Base-by-base conservation (phyloP, 139 green algal species). In the Haematococcus lacustris region DNA sequence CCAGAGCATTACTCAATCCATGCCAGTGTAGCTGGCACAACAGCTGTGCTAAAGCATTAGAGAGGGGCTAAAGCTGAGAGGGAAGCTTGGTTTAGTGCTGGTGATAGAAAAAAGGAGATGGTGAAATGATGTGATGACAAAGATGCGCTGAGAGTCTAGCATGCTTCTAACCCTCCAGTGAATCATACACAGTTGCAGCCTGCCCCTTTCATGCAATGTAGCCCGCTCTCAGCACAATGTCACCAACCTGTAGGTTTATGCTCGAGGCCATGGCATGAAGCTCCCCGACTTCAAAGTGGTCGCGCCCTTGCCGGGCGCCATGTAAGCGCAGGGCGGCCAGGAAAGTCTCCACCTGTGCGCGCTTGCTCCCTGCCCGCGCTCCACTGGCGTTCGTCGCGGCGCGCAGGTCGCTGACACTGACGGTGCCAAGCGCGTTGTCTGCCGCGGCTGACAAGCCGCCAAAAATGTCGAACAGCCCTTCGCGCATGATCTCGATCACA, bases 401-500 rank as follows among this genome's bases (percentile, higher is more conserved):
- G n/a, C n/a, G n/a, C n/a, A n/a, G n/a, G n/a, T n/a, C n/a, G n/a
- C n/a, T n/a, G n/a, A n/a, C n/a, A n/a, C n/a, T n/a, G n/a, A n/a
- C n/a, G n/a, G n/a, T n/a, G n/a, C n/a, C n/a, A n/a, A n/a, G n/a
- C n/a, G n/a, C n/a, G n/a, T n/a, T n/a, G n/a, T n/a, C n/a, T n/a
- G n/a, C n/a, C n/a, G n/a, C n/a, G n/a, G n/a, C n/a, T n/a, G n/a
- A n/a, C n/a, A 76, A 69, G 30, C 73, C 82, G 3, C 71, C 62
- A 25, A 84, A 81, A 2, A 76, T 69, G 71, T 91, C 84, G 30
- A 80, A 79, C 78, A 95, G 70, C 38, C 78, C 78, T 37, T 86
- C 79, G 21, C 76, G 76, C 83, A 96, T 87, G 37, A 96, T 78
- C 71, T 91, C 86, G 3, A 94, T 81, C 34, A 87, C 91, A 51